Evolutionary conservation across 1,139 yeast genomes (phyloP), one percentile per base, ranked within the genome.

Genomic region (Schwanniomyces etchellsii): DNA sequence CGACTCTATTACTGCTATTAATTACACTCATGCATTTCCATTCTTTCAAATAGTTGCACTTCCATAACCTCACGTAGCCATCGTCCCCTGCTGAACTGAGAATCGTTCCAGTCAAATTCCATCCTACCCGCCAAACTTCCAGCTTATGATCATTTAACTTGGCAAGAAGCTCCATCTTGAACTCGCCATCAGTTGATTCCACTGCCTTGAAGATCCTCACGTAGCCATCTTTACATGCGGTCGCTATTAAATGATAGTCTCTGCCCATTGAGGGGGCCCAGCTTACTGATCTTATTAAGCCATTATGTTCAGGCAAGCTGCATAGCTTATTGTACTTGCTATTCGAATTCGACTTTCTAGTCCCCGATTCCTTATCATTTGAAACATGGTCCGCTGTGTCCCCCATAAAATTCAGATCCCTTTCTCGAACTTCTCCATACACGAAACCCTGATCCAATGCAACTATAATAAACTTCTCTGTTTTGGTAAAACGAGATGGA

Each of bases 221-320:
- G 47, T 67, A 78, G 0, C 97, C 98, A 54, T 91, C 98, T 53
- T 88, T 88, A 51, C 95, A 86, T 3, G 95, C 98, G 0, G 97
- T 89, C 1, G 98, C 98, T 28, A 91, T 70, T 31, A 88, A 61
- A 47, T 91, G 95, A 52, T 78, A 84, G 37, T 81, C 78, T 42
- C 96, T 67, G 2, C 97, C 98, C 82, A 89, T 85, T 0, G 94
- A 79, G 5, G 97, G 96, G 0, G 97, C 98, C 98, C 98, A 91
- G 28, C 93, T 74, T 5, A 91, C 88, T 23, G 91, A 84, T 42
- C 97, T 66, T 27, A 91, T 86, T 29, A 91, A 68, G 2, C 95
- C 95, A 36, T 76, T 72, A 52, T 89, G 97, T 30, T 86, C 96
- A 2, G 89, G 83, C 26, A 67, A 47, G 39, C 51, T 60, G 37